A percentile compares a stretch with the other conserved stretches of the same genome.
phyloP scores from a whole-genome alignment of 2,329 filamentous ascomycete genomes.

The Trichophyton simii region DNA sequence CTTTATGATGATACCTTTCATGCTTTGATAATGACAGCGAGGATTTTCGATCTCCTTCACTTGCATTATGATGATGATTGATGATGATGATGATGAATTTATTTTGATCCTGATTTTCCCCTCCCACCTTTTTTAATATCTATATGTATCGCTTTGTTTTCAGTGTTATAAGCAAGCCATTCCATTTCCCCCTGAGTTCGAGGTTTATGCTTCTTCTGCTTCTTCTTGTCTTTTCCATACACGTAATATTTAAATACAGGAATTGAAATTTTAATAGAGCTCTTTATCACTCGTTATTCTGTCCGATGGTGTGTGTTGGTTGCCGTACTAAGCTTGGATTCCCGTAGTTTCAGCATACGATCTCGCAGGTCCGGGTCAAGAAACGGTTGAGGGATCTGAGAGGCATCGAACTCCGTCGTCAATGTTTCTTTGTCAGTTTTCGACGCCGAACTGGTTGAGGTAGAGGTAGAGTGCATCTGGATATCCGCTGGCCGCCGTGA shows the following conservation, averaged over 20 bases:
- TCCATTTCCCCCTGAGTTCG: background rate
- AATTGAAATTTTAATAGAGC: background rate
- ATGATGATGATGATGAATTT: background rate
- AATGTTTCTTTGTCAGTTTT: background rate
- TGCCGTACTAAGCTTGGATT: background rate
- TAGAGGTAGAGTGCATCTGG: conserved; percentile 5
- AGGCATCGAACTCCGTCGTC: conserved; percentile 13
- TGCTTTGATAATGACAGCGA: background rate
- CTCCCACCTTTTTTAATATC: background rate
- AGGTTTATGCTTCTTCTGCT: background rate
- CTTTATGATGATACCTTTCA: background rate
- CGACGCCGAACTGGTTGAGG: background rate
- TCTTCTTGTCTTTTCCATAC: background rate
- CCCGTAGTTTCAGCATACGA: background rate
- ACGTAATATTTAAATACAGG: background rate
- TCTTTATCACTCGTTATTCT: background rate
- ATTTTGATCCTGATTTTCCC: background rate
- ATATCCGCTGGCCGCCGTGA: conserved; percentile 9
- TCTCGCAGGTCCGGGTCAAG: conserved; percentile 6
- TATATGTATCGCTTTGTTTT: background rate
- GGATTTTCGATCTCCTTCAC: background rate
- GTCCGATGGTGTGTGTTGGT: background rate
- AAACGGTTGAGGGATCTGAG: conserved; percentile 12
- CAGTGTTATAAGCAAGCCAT: background rate
- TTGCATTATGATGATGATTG: background rate